These are phyloP conservation scores for Salix koriyanagi DNA, from an alignment of 345 rosid genomes.

Conservation along the genomic window DNA sequence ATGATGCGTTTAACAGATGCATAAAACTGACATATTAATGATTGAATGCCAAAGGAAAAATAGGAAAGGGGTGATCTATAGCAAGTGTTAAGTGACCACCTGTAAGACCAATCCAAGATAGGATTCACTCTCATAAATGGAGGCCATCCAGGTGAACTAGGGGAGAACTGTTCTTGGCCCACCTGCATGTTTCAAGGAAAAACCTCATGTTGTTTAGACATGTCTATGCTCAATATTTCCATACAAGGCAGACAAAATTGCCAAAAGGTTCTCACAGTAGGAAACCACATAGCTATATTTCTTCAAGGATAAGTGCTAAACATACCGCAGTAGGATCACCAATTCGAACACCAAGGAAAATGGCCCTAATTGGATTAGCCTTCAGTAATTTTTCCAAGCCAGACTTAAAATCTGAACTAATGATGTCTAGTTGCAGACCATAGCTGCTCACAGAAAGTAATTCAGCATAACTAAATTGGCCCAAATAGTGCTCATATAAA, in stretches of 20 bases:
- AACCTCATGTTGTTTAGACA: background rate
- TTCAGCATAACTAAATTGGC: background rate
- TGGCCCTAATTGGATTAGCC: slow-evolving; percentile 82
- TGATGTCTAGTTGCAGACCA: slow-evolving; percentile 72
- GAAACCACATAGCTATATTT: background rate
- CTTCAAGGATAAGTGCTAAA: slow-evolving; percentile 5
- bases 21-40: too few species aligned
- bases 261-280: background rate
- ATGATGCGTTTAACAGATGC: too few species aligned
- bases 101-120: slow-evolving; percentile 98
- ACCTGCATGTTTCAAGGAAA: slow-evolving; percentile 40
- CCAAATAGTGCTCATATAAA: background rate
- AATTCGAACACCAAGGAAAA: slow-evolving; percentile 94
- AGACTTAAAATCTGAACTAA: slow-evolving; percentile 84
- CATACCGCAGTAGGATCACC: slow-evolving; percentile 99
- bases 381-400: slow-evolving; percentile 84
- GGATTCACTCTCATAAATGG: slow-evolving; percentile 99
- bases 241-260: background rate
- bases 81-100: slow-evolving; percentile 35
- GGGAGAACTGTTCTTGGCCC: slow-evolving; percentile 98
- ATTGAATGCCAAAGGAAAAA: too few species aligned
- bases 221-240: background rate
- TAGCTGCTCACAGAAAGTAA: slow-evolving; percentile 48
- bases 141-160: slow-evolving; percentile 99
- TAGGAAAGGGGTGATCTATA: too few species aligned